phyloP scores from a whole-genome alignment of 139 green algal genomes.

The Picochlorum sp. region DNA sequence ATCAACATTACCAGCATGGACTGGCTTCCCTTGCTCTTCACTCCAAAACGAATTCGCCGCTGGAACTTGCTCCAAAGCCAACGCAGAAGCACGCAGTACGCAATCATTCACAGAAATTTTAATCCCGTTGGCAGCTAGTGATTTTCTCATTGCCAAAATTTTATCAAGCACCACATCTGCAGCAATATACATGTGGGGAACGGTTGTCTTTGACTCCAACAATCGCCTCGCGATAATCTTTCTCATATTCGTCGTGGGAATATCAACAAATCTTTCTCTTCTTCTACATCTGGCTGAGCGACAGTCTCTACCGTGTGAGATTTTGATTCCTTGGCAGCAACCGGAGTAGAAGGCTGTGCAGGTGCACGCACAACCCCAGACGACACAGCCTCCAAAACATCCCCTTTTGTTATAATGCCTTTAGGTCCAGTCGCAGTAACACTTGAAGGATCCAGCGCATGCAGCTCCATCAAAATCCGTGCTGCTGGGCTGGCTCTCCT shows the following conservation, averaged over 20 bases:
- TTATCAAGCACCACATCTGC: constrained; percentile 57
- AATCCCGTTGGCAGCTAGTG: constrained; percentile 43
- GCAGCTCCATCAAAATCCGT: constrained; percentile 39
- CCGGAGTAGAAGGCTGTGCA: constrained; percentile 2
- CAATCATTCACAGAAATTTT: constrained; percentile 89
- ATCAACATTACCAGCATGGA: constrained; percentile 51
- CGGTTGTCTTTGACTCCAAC: constrained; percentile 77
- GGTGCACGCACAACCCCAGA: constrained; percentile 15
- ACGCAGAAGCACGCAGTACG: constrained; percentile 74
- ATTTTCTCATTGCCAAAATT: constrained; percentile 43
- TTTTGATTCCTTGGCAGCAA: constrained; percentile 3
- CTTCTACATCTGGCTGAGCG: neutral
- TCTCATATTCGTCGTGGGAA: constrained; percentile 63
- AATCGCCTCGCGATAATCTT: constrained; percentile 81
- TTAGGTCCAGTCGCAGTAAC: constrained; percentile 58
- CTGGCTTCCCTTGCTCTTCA: neutral
- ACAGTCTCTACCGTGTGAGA: neutral
- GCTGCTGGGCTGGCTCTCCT: constrained; percentile 59
- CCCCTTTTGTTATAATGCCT: constrained; percentile 78
- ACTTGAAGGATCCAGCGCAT: constrained; percentile 26
- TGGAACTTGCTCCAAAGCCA: constrained; percentile 76
- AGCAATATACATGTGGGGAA: constrained; percentile 50
- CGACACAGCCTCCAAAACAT: constrained; percentile 71
- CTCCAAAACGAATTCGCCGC: constrained; percentile 51
- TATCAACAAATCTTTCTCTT: constrained; percentile 44